Percentiles rank a stretch among this genome's conserved stretches.
Conservation (phyloP, 2,329 filamentous ascomycete species). For the Penicillium hesseltinei region DNA sequence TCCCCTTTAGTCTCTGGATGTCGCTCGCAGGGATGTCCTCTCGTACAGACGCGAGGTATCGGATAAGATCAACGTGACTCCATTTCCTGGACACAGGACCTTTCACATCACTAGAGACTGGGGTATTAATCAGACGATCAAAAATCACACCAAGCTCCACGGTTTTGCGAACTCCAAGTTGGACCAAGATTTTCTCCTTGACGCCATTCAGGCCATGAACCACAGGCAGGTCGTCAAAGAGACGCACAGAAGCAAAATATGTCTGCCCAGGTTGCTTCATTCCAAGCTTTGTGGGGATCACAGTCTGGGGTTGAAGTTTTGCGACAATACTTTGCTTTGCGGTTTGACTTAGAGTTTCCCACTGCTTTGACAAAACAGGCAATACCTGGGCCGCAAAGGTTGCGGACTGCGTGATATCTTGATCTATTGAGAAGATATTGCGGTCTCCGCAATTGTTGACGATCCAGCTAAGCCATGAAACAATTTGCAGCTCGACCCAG, state of each 20-base stretch:
- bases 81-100: constrained; percentile 59
- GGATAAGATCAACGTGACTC: constrained; percentile 93
- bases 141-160: constrained; percentile 94
- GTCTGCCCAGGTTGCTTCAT: constrained; percentile 83
- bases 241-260: constrained; percentile 88
- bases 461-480: constrained; percentile 81
- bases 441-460: constrained; percentile 63
- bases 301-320: constrained; percentile 64
- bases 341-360: constrained; percentile 71
- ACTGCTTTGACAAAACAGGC: constrained; percentile 79
- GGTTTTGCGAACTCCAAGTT: constrained; percentile 89
- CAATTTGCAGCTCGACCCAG: constrained; percentile 80
- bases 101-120: constrained; percentile 47
- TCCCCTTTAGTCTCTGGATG: constrained; percentile 71
- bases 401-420: constrained; percentile 69
- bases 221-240: constrained; percentile 90
- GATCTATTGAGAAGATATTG: constrained; percentile 56
- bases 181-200: constrained; percentile 83
- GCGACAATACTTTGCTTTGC: constrained; percentile 65
- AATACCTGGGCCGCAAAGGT: constrained; percentile 76
- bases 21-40: constrained; percentile 84
- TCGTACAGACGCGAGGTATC: constrained; percentile 85
- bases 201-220: constrained; percentile 73
- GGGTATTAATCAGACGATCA: constrained; percentile 69
- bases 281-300: constrained; percentile 87